phyloP scores from a whole-genome alignment of 2,329 filamentous ascomycete species.

The Cytospora piceicola region DNA sequence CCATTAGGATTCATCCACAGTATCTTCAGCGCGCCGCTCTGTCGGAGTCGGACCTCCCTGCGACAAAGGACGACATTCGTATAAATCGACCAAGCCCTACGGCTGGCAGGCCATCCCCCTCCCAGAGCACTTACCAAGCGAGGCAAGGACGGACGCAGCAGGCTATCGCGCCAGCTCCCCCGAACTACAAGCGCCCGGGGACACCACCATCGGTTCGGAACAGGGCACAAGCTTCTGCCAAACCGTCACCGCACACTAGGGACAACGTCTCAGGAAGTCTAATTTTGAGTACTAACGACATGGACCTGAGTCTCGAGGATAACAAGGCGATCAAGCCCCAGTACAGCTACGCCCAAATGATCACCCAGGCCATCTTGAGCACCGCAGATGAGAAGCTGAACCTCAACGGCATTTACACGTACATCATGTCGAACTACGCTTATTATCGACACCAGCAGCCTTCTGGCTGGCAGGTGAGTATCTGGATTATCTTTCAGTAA shows the following conservation, averaged over 20 bases:
- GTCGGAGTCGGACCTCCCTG: conserved; percentile 38
- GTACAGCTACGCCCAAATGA: conserved; percentile 95
- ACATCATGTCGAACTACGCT: conserved; percentile 87
- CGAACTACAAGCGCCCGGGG: conserved; percentile 62
- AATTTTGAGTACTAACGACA: conserved; percentile 56
- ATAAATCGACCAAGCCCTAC: conserved; percentile 21
- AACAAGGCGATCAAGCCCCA: conserved; percentile 93
- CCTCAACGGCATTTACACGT: conserved; percentile 89
- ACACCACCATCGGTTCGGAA: conserved; percentile 58
- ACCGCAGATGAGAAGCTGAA: conserved; percentile 88
- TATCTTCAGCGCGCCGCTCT: conserved; percentile 72
- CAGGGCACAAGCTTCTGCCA: conserved; percentile 38
- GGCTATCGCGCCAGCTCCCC: conserved; percentile 62
- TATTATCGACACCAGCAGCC: conserved; percentile 82
- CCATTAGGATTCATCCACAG: conserved; percentile 68
- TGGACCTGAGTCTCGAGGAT: conserved; percentile 80
- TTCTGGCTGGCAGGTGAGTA: conserved; percentile 85
- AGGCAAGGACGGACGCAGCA: conserved; percentile 44
- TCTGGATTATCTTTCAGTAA: not conserved
- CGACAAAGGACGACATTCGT: conserved; percentile 25
- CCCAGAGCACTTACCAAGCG: conserved; percentile 33
- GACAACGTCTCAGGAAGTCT: conserved; percentile 43
- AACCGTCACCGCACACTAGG: conserved; percentile 46
- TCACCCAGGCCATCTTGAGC: conserved; percentile 91
- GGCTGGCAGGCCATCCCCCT: conserved; percentile 36